These are phyloP conservation scores for Jamesozyma lodderae DNA, from an alignment of 805 yeast species.

Conservation along the genomic window DNA sequence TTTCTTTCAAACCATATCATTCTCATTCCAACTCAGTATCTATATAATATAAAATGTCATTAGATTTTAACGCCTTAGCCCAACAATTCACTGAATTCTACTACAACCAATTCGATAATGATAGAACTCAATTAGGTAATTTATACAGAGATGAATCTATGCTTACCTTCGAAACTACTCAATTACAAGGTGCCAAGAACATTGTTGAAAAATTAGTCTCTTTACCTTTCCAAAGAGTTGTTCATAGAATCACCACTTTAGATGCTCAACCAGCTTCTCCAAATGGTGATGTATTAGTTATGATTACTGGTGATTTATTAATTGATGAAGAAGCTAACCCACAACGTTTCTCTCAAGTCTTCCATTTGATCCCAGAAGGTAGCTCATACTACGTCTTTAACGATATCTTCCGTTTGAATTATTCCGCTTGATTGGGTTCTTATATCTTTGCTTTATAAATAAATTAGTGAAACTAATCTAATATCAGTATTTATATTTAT, in stretches of 20 bases:
- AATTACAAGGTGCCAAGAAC: conserved; percentile 86
- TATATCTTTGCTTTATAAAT: neutral
- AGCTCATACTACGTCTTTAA: conserved; percentile 88
- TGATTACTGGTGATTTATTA: conserved; percentile 94
- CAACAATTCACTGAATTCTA: conserved; percentile 89
- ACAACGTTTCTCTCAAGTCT: conserved; percentile 94
- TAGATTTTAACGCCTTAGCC: conserved; percentile 41
- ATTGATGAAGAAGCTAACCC: conserved; percentile 90
- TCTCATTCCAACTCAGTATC: neutral
- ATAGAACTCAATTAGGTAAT: conserved; percentile 85
- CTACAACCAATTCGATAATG: conserved; percentile 90
- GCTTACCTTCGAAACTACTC: conserved; percentile 93
- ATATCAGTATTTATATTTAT: neutral
- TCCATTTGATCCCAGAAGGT: conserved; percentile 92
- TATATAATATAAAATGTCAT: no score
- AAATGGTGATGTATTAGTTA: conserved; percentile 82
- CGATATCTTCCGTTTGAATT: conserved; percentile 93
- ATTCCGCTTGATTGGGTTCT: conserved; percentile 39
- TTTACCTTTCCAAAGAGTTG: conserved; percentile 86
- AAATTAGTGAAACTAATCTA: neutral
- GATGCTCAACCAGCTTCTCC: conserved; percentile 98
- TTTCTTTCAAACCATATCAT: no score
- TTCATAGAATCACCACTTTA: conserved; percentile 86
- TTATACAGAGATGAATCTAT: conserved; percentile 94
- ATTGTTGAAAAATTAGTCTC: conserved; percentile 87